Percentiles rank a stretch among this genome's conserved stretches.
Evolutionary conservation across 495 filamentous ascomycete genomes (phyloP).

Genomic region (Annulohypoxylon bovei): DNA sequence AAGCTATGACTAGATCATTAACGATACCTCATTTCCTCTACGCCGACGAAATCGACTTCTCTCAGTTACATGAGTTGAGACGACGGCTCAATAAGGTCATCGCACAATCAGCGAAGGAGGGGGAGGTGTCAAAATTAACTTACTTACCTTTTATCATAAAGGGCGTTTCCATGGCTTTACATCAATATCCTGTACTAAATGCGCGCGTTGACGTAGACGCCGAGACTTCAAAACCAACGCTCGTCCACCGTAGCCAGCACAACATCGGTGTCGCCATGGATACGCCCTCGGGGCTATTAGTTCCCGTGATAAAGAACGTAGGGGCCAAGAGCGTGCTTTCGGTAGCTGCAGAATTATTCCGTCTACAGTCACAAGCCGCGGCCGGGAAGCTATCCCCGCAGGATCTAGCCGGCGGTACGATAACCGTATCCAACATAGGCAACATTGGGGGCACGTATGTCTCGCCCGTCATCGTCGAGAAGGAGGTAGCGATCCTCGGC

Average conservation of each 20-base stretch:
- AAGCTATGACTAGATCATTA: conserved; percentile 94
- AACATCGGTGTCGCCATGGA: conserved; percentile 98
- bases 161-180: conserved; percentile 84
- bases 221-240: conserved; percentile 64
- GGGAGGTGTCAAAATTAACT: conserved; percentile 71
- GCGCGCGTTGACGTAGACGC: conserved; percentile 73
- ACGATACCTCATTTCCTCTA: conserved; percentile 94
- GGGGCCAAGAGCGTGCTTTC: conserved; percentile 74
- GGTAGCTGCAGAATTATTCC: conserved; percentile 78
- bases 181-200: conserved; percentile 86
- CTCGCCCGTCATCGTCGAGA: conserved; percentile 86
- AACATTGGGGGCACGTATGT: conserved; percentile 94
- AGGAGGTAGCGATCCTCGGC: conserved; percentile 91
- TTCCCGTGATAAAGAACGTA: conserved; percentile 94
- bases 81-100: conserved; percentile 70
- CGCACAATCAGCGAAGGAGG: conserved; percentile 49
- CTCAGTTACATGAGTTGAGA: conserved; percentile 74
- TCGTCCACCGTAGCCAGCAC: conserved; percentile 82
- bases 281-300: conserved; percentile 86
- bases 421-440: conserved; percentile 98
- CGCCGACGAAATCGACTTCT: conserved; percentile 84
- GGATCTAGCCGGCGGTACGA: conserved; percentile 87
- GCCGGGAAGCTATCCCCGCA: conserved; percentile 76
- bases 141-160: conserved; percentile 96
- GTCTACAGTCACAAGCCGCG: conserved; percentile 75